Evolutionary conservation across 768 basidiomycete genomes (phyloP), one percentile per base, ranked within the genome.

Genomic region (Kwoniella sp.): DNA sequence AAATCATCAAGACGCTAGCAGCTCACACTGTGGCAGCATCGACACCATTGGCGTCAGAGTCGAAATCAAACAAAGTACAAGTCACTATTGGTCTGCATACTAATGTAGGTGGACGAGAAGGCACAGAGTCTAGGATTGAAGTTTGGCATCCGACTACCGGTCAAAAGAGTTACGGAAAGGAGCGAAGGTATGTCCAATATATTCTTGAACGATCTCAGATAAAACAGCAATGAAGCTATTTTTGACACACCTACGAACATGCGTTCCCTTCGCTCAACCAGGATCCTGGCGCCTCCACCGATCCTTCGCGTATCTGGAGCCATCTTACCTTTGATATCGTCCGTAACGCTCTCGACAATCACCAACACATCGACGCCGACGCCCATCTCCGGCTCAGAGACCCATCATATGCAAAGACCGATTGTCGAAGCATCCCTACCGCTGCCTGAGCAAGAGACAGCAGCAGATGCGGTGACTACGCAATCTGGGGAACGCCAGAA

Each of bases 81-180:
- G 52, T 20, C 17, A 45, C 48, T 17, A 17, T 37, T 37, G 34
- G 34, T 37, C 13, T 37, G 34, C 34, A 37, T 37, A 45, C 41
- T 45, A 7, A 8, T 9, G 41, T 3, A 45, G 41, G 41, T 3
- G 41, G 8, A 20, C 11, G 11, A 45, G 41, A 17, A 3, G 41
- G 20, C 20, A 45, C 41, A 8, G 41, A 52, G 17, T 61, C 67
- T 1, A 64, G 25, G 7, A 65, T 80, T 22, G 70, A 75, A 28
- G 63, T 80, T 71, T 84, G 93, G 58, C 93, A 95, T 75, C 92
- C 93, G 26, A 91, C 91, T 31, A 92, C 93, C 56, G 93, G 92
- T 1, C 93, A 96, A 83, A 96, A 96, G 83, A 93, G 92, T 12
- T 96, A 96, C 78, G 92, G 92, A 57, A 92, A 89, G 80, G 93